Evolutionary conservation across 1,139 yeast genomes (phyloP).

Genomic region (Debaryomyces fabryi): DNA sequence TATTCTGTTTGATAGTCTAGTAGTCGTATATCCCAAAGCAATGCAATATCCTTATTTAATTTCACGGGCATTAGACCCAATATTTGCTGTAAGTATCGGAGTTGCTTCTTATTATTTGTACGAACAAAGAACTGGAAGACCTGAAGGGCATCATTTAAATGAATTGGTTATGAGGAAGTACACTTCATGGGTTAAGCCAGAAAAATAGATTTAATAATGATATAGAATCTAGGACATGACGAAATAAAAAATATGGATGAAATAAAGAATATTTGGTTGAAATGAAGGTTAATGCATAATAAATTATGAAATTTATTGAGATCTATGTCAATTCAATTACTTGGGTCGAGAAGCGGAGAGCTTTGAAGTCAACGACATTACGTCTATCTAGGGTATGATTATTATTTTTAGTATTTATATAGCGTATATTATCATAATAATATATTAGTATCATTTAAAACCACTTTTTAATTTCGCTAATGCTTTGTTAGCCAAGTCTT

Average conservation of each 20-base stretch:
- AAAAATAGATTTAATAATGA: not conserved
- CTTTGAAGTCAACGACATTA: not conserved
- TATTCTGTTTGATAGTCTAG: not conserved
- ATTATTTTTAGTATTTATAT: not conserved
- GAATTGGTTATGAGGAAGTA: conserved; percentile 37
- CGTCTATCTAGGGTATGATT: not conserved
- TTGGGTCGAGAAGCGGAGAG: not conserved
- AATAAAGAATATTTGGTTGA: not conserved
- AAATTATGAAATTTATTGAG: not conserved
- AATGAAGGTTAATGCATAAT: not conserved
- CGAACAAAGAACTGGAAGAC: conserved; percentile 57
- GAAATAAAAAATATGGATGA: not conserved
- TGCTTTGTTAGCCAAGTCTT: conserved; percentile 25
- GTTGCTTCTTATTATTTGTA: conserved; percentile 60
- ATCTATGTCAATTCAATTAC: not conserved
- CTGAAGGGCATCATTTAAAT: conserved; percentile 58
- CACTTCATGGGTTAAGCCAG: not conserved
- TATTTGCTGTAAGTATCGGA: conserved; percentile 62
- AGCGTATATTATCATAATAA: not conserved
- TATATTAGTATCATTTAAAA: not conserved
- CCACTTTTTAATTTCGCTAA: conserved; percentile 44
- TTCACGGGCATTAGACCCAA: conserved; percentile 53
- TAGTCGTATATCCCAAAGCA: not conserved
- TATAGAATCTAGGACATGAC: not conserved
- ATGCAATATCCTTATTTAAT: conserved; percentile 46